Base-by-base conservation (phyloP, 208 protist species). In the Endotrypanum monterogeii region DNA sequence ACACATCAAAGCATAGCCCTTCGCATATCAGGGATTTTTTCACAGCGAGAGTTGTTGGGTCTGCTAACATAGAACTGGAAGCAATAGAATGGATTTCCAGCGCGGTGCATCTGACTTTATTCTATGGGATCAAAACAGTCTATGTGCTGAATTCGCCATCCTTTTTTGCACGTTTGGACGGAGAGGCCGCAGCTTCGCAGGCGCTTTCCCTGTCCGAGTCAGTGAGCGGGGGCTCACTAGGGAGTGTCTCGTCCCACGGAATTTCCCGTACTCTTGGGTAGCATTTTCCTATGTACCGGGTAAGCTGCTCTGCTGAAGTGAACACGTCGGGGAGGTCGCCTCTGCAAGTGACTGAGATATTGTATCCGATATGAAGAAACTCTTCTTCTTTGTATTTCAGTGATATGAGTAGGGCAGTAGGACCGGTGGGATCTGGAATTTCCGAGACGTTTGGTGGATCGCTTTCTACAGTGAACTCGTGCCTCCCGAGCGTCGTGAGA, bases 281-380 rank as follows among this genome's bases (percentile, higher is more conserved):
- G 82, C 83, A 92, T 28, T 83, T 78, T 2, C 81, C 86, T 63
- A 95, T 78, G 18, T 84, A 35, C 8, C 90, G 86, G 2, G 74
- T 77, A 44, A 95, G 81, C 58, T 70, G 65, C 9, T 82, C 78
- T 0, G 82, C 77, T 44, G 84, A 84, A n/a, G 77, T 85, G 79
- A 93, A 95, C 12, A 89, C 83, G 55, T 95, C 91, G 1, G 91
- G 91, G 18, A 93, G 82, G 30, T 93, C 89, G 0, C 89, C 91
- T 16, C 88, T 78, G 62, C 82, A 95, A 1, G 61, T 83, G 25
- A 92, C 84, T 30, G 72, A 79, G 46, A 90, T 78, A 71, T 93
- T 91, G 82, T 90, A 93, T 32, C 91, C 91, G 32, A 95, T 39
- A 58, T 95, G 91, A 23, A 95, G 80, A 67, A 95, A 95, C 76